phyloP scores from a whole-genome alignment of 2,329 filamentous ascomycete genomes.

The Rhinocladiella mackenziei region DNA sequence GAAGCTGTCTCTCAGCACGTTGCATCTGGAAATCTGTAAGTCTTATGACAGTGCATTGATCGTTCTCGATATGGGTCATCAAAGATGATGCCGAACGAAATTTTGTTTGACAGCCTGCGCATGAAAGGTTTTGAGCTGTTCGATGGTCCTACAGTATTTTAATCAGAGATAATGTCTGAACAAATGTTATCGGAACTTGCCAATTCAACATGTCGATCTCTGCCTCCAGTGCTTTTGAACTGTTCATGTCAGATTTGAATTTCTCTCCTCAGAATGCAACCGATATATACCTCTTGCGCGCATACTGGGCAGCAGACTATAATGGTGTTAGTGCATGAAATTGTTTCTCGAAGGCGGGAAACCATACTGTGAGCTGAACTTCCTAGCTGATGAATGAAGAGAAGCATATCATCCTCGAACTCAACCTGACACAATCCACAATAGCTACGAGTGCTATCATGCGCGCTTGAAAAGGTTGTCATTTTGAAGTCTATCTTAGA shows the following conservation, averaged over 20 bases:
- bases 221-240: slow-evolving; percentile 51
- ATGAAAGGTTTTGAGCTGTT: slow-evolving; percentile 49
- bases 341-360: not conserved
- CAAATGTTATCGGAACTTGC: slow-evolving; percentile 37
- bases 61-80: slow-evolving; percentile 54
- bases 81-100: slow-evolving; percentile 50
- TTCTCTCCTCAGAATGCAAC: not conserved
- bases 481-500: no score
- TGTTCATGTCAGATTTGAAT: slow-evolving; percentile 8
- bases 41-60: slow-evolving; percentile 46
- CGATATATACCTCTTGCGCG: slow-evolving; percentile 41
- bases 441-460: slow-evolving; percentile 48
- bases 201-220: slow-evolving; percentile 50
- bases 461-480: no score
- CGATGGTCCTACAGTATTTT: slow-evolving; percentile 34
- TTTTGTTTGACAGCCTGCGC: slow-evolving; percentile 43
- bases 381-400: slow-evolving; percentile 48
- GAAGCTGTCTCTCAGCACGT: slow-evolving; percentile 49
- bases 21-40: slow-evolving; percentile 45
- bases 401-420: slow-evolving; percentile 43
- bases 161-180: slow-evolving; percentile 6
- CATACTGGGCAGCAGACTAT: slow-evolving; percentile 53
- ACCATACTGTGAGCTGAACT: slow-evolving; percentile 42
- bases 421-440: slow-evolving; percentile 44
- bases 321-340: slow-evolving; percentile 7